Percentiles rank a stretch among this genome's conserved stretches.
Conservation (phyloP, 768 basidiomycete genomes). For the Leccinum pellstonianum region DNA sequence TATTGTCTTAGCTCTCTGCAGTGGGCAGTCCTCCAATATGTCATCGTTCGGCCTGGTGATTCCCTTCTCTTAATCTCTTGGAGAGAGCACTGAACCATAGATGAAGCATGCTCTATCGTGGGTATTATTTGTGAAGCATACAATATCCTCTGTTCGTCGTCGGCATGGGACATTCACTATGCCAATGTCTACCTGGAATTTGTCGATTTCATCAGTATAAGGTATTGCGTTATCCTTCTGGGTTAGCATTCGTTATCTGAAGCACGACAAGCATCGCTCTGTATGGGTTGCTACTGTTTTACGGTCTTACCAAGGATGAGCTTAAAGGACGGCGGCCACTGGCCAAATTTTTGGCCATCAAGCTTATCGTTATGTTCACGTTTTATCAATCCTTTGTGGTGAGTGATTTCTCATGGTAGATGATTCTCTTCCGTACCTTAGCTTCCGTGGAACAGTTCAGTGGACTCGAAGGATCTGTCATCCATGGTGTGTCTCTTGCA, state of each 20-base stretch:
- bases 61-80: neutral
- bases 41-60: slow-evolving; percentile 62
- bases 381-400: slow-evolving; percentile 85
- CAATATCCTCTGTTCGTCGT: slow-evolving; percentile 67
- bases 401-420: slow-evolving; percentile 23
- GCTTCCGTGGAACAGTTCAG: slow-evolving; percentile 47
- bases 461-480: slow-evolving; percentile 64
- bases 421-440: neutral
- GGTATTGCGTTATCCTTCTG: slow-evolving; percentile 38
- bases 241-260: neutral
- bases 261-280: slow-evolving; percentile 60
- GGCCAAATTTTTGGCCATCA: slow-evolving; percentile 85
- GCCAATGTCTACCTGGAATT: slow-evolving; percentile 70
- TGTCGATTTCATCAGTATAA: slow-evolving; percentile 81
- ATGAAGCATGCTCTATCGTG: slow-evolving; percentile 49
- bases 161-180: slow-evolving; percentile 55
- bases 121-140: slow-evolving; percentile 76
- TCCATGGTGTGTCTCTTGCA: slow-evolving; percentile 46
- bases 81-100: slow-evolving; percentile 6
- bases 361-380: slow-evolving; percentile 83
- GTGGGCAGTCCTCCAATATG: slow-evolving; percentile 91
- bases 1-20: slow-evolving; percentile 27
- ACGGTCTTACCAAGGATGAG: slow-evolving; percentile 77
- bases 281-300: slow-evolving; percentile 83
- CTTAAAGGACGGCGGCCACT: slow-evolving; percentile 74